Evolutionary conservation across 2,329 filamentous ascomycete genomes (phyloP), one percentile per base, ranked within the genome.

Genomic region (Chrysoporthe cubensis): DNA sequence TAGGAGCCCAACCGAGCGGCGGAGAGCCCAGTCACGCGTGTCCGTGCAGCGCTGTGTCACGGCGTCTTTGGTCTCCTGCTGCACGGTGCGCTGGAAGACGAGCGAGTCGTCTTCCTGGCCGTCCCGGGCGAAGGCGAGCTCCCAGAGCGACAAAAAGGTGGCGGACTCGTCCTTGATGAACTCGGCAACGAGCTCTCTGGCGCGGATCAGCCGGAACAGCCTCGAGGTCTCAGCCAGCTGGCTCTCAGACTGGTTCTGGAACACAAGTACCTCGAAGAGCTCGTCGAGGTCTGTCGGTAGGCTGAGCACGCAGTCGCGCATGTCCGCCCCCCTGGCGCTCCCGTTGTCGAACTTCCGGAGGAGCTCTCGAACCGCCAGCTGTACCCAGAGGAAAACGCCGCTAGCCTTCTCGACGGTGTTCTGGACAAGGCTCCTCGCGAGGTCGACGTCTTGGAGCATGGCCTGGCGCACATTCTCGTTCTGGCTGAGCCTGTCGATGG

Each of bases 121-220:
- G 1, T 66, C 18, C 0, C 76, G 69, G 1, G 77, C 72, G 61
- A 78, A 78, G 0, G 76, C 75, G 16, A 79, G 57, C 48, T 79
- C 77, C 77, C 77, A 78, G 2, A 79, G 69, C 0, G 75, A 76
- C 5, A 78, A 67, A 0, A 74, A 72, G 21, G 72, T 74, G 0
- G 77, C 73, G 0, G 75, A 74, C 8, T 79, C 76, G 57, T 78
- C 74, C 9, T 73, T 72, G 26, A 78, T 70, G 56, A 78, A 78
- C 14, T 76, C 74, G 1, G 77, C 75, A 1, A 76, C 77, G 0
- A 66, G 40, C 62, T 79, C 77, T n/a, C 75, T 67, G 0, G 76
- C 76, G 9, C 73, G 70, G 2, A 78, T 72, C 4, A 79, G 73
- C 37, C 72, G 71, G 59, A 78, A 78, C 3, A 78, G 34, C 1